Evolutionary conservation across 1,284 basidiomycete genomes (phyloP), one percentile per base, ranked within the genome.

Genomic region (Xerocomus subilludens): DNA sequence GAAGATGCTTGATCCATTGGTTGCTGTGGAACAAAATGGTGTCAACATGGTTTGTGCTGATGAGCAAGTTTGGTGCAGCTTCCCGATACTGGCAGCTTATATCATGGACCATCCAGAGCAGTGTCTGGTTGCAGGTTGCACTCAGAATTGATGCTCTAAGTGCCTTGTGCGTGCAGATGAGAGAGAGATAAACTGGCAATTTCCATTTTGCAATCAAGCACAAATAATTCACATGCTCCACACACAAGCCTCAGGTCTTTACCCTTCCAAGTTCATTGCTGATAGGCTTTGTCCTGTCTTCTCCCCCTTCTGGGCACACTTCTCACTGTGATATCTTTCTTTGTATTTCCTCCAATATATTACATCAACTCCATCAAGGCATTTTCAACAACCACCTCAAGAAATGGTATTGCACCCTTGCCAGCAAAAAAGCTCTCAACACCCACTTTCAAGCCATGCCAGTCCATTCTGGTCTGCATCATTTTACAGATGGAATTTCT

Each of bases 1-100:
- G 1, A 6, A 25, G 3, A 32, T 84, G 0, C 62, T 83, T 3
- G 35, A 56, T 21, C 64, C n/a, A 5, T 11, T 66, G 51, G 18
- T 66, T 7, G 21, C 16, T 42, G 64, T 53, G 6, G 64, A 53
- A 11, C 4, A 20, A 66, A 6, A 56, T 23, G 53, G 64, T 2
- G 35, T 66, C 8, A 53, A 66, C 18, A 66, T 56, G 64, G 64
- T 66, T 1, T 66, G 64, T 42, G 64, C 51, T 9, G 51, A 66
- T 56, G 53, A 53, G 13, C 16, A 14, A 8, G 30, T 66, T 30
- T 20, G 35, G 33, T 11, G 35, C 6, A 13, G 55, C 27, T 66
- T 42, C 51, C 64, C 64, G 5, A 55, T 66, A 5, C 49, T 66
- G 11, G 35, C 51, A 11, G 64, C 53, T 4, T 66, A 27, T n/a